Evolutionary conservation across 768 basidiomycete species (phyloP).

Genomic region (Phylloporus sp.): DNA sequence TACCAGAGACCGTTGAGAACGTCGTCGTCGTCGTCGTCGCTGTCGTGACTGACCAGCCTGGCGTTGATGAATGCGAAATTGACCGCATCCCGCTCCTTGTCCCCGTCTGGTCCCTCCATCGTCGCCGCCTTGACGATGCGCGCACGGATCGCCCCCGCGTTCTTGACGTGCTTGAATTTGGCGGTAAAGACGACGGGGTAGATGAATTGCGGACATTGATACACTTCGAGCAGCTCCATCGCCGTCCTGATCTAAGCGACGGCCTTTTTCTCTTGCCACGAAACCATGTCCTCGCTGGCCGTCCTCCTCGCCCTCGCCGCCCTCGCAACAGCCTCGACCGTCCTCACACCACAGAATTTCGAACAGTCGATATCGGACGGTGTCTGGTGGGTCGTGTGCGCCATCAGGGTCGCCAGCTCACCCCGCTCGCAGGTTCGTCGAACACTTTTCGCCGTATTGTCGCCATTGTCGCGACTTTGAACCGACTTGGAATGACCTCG

Average conservation of each 20-base stretch:
- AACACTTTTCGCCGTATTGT: conserved; percentile 87
- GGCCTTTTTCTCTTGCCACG: background rate
- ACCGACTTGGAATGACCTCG: conserved; percentile 76
- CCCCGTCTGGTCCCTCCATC: conserved; percentile 53
- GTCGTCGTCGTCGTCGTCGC: conserved; percentile 3
- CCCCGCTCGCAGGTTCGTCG: conserved; percentile 55
- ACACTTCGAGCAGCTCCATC: conserved; percentile 47
- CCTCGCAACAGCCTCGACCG: too few species aligned
- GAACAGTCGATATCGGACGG: conserved; percentile 46
- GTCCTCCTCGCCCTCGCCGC: conserved; percentile 30
- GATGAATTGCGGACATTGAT: conserved; percentile 50
- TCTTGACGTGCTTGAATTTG: conserved; percentile 62
- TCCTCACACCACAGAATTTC: conserved; percentile 50
- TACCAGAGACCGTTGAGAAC: conserved; percentile 30
- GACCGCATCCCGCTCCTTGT: conserved; percentile 66
- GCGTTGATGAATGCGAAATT: conserved; percentile 93
- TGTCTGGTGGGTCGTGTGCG: conserved; percentile 44
- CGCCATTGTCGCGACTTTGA: conserved; percentile 73
- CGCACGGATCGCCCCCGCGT: conserved; percentile 53
- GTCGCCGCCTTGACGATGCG: conserved; percentile 70
- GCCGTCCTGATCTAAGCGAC: conserved; percentile 3
- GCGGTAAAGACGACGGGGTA: conserved; percentile 49
- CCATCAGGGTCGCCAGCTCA: background rate
- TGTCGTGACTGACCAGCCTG: conserved; percentile 66
- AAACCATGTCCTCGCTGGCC: background rate